Evolutionary conservation across 768 basidiomycete genomes (phyloP).

Genomic region (Podaxis rugospora): DNA sequence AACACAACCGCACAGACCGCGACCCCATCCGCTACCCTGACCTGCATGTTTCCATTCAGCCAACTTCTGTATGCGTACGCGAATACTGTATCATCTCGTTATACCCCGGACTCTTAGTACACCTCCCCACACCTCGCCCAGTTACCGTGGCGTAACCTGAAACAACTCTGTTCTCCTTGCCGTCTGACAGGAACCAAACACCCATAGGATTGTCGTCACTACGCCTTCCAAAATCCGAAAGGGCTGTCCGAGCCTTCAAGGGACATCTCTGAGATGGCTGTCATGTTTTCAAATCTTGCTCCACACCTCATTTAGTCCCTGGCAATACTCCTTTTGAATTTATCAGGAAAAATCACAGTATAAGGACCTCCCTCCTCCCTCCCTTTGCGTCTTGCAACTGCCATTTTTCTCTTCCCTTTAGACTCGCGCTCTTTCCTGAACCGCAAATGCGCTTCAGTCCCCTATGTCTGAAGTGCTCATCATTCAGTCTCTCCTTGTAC

Average conservation of each 20-base stretch:
- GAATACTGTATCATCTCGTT: no score
- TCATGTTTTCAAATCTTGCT: background rate
- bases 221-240: background rate
- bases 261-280: background rate
- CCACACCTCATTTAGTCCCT: background rate
- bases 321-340: background rate
- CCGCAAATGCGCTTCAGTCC: background rate
- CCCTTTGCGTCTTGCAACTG: background rate
- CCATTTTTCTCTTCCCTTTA: background rate
- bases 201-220: background rate
- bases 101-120: no score
- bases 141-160: no score
- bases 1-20: no score
- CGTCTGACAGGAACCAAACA: no score
- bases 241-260: background rate
- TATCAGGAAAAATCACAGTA: background rate
- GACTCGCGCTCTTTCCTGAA: background rate
- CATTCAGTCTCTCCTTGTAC: background rate
- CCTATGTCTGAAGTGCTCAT: background rate
- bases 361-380: background rate
- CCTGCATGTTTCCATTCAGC: no score
- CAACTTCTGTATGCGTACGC: no score
- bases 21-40: no score
- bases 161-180: no score
- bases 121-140: no score